phyloP scores from a whole-genome alignment of 2,329 filamentous ascomycete genomes.

The Xylariaceae sp. region DNA sequence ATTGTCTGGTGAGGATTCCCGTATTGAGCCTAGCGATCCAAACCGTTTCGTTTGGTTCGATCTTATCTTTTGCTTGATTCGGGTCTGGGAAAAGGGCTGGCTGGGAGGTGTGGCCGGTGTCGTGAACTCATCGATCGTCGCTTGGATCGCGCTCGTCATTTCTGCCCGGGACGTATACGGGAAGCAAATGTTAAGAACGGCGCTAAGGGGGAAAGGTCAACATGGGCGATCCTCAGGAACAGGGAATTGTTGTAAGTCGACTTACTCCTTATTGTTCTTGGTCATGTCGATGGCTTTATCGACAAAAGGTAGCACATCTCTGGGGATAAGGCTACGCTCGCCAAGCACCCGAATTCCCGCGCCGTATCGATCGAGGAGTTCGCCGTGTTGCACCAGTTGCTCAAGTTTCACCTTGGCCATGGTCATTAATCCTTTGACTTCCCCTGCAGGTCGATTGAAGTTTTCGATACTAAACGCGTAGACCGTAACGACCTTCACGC shows the following conservation, averaged over 20 bases:
- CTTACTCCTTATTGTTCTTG: constrained; percentile 74
- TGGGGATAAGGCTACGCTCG: constrained; percentile 75
- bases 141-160: constrained; percentile 84
- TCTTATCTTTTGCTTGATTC: constrained; percentile 82
- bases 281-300: constrained; percentile 84
- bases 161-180: constrained; percentile 95
- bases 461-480: constrained; percentile 99
- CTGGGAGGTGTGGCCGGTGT: constrained; percentile 62
- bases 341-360: constrained; percentile 83
- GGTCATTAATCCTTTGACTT: constrained; percentile 95
- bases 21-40: constrained; percentile 47
- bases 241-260: not conserved
- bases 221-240: not conserved
- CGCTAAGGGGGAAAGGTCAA: constrained; percentile 33
- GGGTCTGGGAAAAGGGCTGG: constrained; percentile 79
- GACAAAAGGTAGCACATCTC: constrained; percentile 84
- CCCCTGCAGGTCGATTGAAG: constrained; percentile 93
- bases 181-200: constrained; percentile 87
- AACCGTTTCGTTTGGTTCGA: constrained; percentile 55
- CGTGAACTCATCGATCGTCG: constrained; percentile 83
- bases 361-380: constrained; percentile 87
- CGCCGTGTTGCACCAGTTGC: constrained; percentile 88
- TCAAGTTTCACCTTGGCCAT: constrained; percentile 93
- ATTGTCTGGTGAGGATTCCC: constrained; percentile 46
- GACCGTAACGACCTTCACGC: constrained; percentile 93